Conservation (phyloP, 2,329 filamentous ascomycete species). For the Fusarium tricinctum region DNA sequence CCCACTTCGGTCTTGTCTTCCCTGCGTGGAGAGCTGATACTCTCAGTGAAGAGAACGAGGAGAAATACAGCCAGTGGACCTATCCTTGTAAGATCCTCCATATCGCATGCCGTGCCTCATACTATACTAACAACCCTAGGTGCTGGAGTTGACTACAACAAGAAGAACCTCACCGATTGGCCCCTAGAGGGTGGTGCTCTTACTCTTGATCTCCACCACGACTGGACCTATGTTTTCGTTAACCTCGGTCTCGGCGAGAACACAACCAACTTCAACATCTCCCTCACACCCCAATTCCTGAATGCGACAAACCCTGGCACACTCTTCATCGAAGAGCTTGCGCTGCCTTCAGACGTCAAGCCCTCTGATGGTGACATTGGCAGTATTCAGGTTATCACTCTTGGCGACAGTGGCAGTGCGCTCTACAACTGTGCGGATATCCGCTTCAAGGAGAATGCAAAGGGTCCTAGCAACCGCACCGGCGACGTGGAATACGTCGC, state of each 20-base stretch:
- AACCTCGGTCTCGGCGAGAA: conserved; percentile 66
- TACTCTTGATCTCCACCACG: conserved; percentile 64
- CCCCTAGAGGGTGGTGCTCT: conserved; percentile 65
- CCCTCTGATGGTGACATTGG: conserved; percentile 72
- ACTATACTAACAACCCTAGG: conserved; percentile 53
- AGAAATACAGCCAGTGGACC: conserved; percentile 62
- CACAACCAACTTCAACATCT: conserved; percentile 76
- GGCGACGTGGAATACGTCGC: conserved; percentile 60
- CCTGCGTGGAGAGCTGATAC: conserved; percentile 65
- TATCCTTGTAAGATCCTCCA: conserved; percentile 63
- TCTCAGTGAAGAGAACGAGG: conserved; percentile 55
- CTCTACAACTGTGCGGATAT: conserved; percentile 85
- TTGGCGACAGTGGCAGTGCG: conserved; percentile 69
- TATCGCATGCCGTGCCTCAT: not conserved
- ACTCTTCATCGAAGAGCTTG: conserved; percentile 75
- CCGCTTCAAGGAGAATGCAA: conserved; percentile 70
- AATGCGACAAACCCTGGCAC: conserved; percentile 72
- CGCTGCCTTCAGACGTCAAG: conserved; percentile 62
- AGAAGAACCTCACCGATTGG: conserved; percentile 66
- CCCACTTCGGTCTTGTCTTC: conserved; percentile 65
- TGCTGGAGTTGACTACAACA: conserved; percentile 61
- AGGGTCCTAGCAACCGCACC: conserved; percentile 57
- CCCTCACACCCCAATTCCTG: conserved; percentile 71
- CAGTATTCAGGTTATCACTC: conserved; percentile 77
- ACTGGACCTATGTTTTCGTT: conserved; percentile 67